These are phyloP conservation scores for Thalia dealbata DNA, from an alignment of 176 grass and related monocot species.

Conservation along the genomic window DNA sequence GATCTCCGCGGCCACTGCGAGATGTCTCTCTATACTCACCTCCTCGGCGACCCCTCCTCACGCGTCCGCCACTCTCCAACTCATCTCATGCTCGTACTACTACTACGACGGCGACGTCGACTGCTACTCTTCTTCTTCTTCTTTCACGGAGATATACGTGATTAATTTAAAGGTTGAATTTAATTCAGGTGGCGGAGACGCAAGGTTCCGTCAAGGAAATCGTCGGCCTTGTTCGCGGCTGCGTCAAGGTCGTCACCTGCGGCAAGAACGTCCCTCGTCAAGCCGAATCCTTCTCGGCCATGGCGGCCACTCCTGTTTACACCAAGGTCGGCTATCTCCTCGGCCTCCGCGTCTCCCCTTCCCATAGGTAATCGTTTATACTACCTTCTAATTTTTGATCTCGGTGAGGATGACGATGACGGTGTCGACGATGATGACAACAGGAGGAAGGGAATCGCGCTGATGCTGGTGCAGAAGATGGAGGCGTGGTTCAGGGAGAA, in stretches of 20 bases:
- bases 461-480: conserved; percentile 33
- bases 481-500: conserved; percentile 57
- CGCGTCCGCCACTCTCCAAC: conserved; percentile 64
- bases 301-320: conserved; percentile 6
- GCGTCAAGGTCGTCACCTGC: conserved; percentile 63
- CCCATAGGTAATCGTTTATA: conserved; percentile 27
- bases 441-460: conserved; percentile 63
- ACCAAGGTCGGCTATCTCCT: conserved; percentile 53
- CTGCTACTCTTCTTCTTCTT: not conserved
- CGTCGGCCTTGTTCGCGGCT: conserved; percentile 67
- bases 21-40: conserved; percentile 70
- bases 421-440: not conserved
- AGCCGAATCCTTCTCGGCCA: not conserved
- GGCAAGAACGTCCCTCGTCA: conserved; percentile 20
- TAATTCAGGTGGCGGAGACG: conserved; percentile 8
- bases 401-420: not conserved
- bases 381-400: not conserved
- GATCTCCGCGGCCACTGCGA: conserved; percentile 36
- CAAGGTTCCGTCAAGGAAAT: conserved; percentile 30
- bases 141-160: not conserved
- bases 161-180: no score
- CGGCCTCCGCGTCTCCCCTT: conserved; percentile 57
- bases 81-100: conserved; percentile 59
- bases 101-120: not conserved
- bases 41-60: conserved; percentile 62